phyloP scores from a whole-genome alignment of 768 basidiomycete genomes.

The Tulasnella sp. region DNA sequence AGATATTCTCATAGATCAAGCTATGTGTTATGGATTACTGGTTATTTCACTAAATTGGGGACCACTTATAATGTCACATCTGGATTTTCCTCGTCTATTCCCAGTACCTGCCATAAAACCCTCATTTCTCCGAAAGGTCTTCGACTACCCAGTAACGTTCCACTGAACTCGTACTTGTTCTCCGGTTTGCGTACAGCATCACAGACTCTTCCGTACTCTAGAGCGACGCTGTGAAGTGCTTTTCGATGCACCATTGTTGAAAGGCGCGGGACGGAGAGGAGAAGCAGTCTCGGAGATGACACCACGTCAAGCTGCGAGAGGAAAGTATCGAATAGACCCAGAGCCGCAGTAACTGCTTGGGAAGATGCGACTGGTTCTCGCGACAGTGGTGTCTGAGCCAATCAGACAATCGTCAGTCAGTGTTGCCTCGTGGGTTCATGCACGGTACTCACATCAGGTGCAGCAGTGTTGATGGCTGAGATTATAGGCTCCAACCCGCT shows the following conservation, averaged over 20 bases:
- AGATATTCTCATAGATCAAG: too few relatives aligned
- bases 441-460: conserved; percentile 24
- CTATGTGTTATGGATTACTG: too few relatives aligned
- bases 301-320: conserved; percentile 66
- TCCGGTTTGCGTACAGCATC: conserved; percentile 59
- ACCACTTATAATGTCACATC: too few relatives aligned
- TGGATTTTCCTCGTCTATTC: conserved; percentile 37
- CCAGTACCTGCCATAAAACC: conserved; percentile 65
- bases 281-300: conserved; percentile 64
- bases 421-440: too few relatives aligned
- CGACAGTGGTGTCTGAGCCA: conserved; percentile 54
- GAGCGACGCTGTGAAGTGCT: conserved; percentile 53
- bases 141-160: conserved; percentile 69
- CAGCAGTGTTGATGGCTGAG: conserved; percentile 26
- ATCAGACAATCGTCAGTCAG: neutral
- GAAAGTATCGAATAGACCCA: conserved; percentile 69
- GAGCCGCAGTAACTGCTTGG: conserved; percentile 43
- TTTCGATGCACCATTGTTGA: conserved; percentile 61
- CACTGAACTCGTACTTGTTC: conserved; percentile 84
- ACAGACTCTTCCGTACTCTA: conserved; percentile 59
- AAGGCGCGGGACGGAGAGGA: conserved; percentile 53
- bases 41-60: too few relatives aligned
- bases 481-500: conserved; percentile 31
- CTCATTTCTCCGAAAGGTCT: conserved; percentile 70
- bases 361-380: conserved; percentile 56